phyloP scores from a whole-genome alignment of 1,284 basidiomycete genomes.

The Termitomyces sp. region DNA sequence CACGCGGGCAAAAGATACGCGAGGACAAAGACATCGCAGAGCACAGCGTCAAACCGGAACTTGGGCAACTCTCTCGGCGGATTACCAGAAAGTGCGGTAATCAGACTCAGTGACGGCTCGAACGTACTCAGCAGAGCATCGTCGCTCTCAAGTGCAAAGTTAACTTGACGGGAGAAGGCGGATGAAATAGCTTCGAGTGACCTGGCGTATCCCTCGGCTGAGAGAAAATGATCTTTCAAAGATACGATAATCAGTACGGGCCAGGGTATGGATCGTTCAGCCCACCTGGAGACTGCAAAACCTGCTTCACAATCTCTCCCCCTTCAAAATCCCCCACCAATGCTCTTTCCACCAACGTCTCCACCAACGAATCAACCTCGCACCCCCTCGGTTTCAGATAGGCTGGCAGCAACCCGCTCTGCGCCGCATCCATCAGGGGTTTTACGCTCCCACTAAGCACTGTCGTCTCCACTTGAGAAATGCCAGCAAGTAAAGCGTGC shows the following conservation, averaged over 20 bases:
- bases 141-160: slow-evolving; percentile 29
- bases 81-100: slow-evolving; percentile 26
- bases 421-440: slow-evolving; percentile 35
- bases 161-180: slow-evolving; percentile 33
- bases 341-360: slow-evolving; percentile 21
- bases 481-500: slow-evolving; percentile 36
- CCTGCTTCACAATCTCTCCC: neutral
- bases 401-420: slow-evolving; percentile 29
- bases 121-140: slow-evolving; percentile 20
- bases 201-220: slow-evolving; percentile 27
- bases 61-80: slow-evolving; percentile 15
- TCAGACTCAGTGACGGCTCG: slow-evolving; percentile 30
- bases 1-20: slow-evolving; percentile 41
- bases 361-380: slow-evolving; percentile 41
- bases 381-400: slow-evolving; percentile 35
- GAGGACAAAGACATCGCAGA: slow-evolving; percentile 44
- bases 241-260: neutral
- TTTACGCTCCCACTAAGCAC: slow-evolving; percentile 20
- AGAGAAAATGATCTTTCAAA: slow-evolving; percentile 35
- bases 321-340: slow-evolving; percentile 9
- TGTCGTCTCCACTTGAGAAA: slow-evolving; percentile 22
- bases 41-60: slow-evolving; percentile 18
- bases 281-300: slow-evolving; percentile 5
- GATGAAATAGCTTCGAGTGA: slow-evolving; percentile 31
- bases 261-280: neutral